Evolutionary conservation across 345 rosid species (phyloP), one percentile per base, ranked within the genome.

Genomic region (Gossypium arboreum): DNA sequence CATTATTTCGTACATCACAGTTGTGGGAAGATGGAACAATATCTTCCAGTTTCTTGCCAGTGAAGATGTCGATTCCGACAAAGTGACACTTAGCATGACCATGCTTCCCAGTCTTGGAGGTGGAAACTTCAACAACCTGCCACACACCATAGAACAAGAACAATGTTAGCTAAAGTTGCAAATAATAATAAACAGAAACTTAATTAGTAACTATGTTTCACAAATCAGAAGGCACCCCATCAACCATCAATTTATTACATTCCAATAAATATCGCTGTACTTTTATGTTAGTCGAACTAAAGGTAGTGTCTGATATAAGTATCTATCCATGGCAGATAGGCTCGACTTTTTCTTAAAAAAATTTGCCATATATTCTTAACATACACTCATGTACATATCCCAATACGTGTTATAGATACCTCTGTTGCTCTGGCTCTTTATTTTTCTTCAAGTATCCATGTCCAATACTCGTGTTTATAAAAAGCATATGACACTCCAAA

Each of bases 71-170:
- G 75, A 89, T 87, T 43, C 74, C 93, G 7, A 90, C 94, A 80
- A 89, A 89, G 86, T 89, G 94, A 78, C 94, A 88, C 85, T 89
- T 87, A 39, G 94, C 91, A 76, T 89, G 91, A 48, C 94, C 94
- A 18, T 89, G 94, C 86, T 89, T 61, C n/a, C 66, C 91, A 2
- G 94, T 87, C 83, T 89, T 89, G 72, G 91, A 87, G 51, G 94
- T 89, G 11, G 91, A 89, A 64, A 74, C 77, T 65, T 74, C 77
- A 1, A 74, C 77, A 20, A 74, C 72, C 77, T 74, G 75, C 12
- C 29, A 7, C 11, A 63, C 18, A 6, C 58, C 72, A 50, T 44
- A 22, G 3, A 51, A 22, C 56, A 68, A 50, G 17, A 72, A 50
- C 64, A 59, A 9, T 15, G 41, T 22, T 20, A 68, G 39, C 59